Evolutionary conservation across 495 filamentous ascomycete genomes (phyloP), one percentile per base, ranked within the genome.

Genomic region (Venustampulla echinocandica): DNA sequence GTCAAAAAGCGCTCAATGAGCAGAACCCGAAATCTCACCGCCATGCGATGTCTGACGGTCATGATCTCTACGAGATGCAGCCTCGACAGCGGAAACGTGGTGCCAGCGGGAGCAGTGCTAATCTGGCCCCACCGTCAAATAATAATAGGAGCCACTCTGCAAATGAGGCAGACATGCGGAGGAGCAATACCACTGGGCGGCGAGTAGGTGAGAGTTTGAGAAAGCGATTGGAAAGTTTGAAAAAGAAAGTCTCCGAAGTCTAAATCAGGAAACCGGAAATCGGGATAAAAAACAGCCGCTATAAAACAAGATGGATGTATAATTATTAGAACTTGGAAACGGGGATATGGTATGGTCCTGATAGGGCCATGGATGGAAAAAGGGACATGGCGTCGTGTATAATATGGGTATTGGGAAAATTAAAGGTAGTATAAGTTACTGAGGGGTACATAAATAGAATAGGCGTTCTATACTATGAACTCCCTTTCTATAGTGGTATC

Each of bases 181-280:
- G 67, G 40, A 62, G 60, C 27, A 67, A 65, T 36, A 62, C 64
- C 0, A 68, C 59, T 5, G 61, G 64, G 6, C 62, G 64, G 51
- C 60, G 58, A 21, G 19, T 73, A 9, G 55, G 65, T 1, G 65
- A 69, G 36, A 64, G 62, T 10, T 52, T 75, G 33, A 74, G 69
- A 60, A 60, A 62, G 27, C 56, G 69, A 10, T 62, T 74, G 42
- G 69, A 69, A 10, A 74, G 69, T 42, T 40, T 76, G 22, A 52
- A 53, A 36, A 50, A 47, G 17, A 43, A n/a, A 2, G 19, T 10
- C 23, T 4, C 35, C 35, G 24, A 33, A 15, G 32, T 42, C 30
- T 32, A 22, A 40, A 22, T 5, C 4, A 40, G 34, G 34, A 15
- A 11, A 10, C 7, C 7, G 10, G 7, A 40, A 6, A 9, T 9